Evolutionary conservation across 345 rosid genomes (phyloP), one percentile per base, ranked within the genome.

Genomic region (Populus alba): DNA sequence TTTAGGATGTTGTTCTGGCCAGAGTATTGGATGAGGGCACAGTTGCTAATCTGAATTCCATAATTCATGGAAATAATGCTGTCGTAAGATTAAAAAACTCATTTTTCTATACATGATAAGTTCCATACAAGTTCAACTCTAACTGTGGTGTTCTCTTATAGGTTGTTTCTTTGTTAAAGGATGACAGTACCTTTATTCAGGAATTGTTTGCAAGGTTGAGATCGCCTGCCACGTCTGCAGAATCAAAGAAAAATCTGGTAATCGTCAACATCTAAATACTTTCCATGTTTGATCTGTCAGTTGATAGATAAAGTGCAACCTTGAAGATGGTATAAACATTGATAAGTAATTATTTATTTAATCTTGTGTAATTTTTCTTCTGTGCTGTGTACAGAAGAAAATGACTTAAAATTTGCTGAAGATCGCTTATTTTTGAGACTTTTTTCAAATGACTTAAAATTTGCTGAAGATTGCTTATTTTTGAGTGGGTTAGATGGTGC

Each of bases 171-270:
- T 81, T 80, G 78, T 88, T 95, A 75, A 93, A 91, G 82, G 92
- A 92, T 86, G 97, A 93, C 79, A 91, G 74, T 78, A 89, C 92
- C 81, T 97, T 97, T 87, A 87, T 95, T 85, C 97, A 90, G 84
- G 97, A 93, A 76, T 76, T 92, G 77, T 95, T 95, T 87, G 91
- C 89, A 45, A 92, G 87, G 86, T 81, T 95, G 87, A 84, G 81
- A 75, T 89, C 92, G 33, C 88, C 94, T 1, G 41, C 84, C 67
- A 85, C 92, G 61, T 87, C 92, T 71, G 86, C 85, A 59, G 92
- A 90, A 73, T 93, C 97, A 45, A 91, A 85, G 94, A 97, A 91
- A 83, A 92, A 90, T 86, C 85, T 97, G 98, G 99, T 97, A 79
- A 75, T 38, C 59, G 16, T 61, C 23, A 35, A 57, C 59, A 33